Evolutionary conservation across 139 green algal species (phyloP).

Genomic region (Eudorina sp.): DNA sequence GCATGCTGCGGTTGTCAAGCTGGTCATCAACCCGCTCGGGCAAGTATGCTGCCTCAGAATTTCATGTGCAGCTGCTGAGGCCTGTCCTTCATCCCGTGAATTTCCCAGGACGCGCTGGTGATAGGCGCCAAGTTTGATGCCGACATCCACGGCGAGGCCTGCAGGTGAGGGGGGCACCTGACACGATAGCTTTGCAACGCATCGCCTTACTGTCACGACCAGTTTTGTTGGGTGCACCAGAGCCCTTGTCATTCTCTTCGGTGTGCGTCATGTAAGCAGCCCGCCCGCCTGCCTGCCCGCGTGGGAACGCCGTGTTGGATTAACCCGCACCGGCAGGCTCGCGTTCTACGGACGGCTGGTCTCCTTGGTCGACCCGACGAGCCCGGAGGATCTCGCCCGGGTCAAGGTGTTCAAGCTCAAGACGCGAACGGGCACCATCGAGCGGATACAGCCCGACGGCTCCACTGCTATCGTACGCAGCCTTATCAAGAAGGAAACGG

Average conservation of each 20-base stretch:
- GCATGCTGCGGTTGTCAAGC: too few species aligned
- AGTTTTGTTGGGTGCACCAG: too few species aligned
- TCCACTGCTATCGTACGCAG: constrained; percentile 82
- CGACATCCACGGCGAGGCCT: constrained; percentile 77
- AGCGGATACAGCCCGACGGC: constrained; percentile 79
- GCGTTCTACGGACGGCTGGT: constrained; percentile 90
- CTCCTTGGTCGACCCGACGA: constrained; percentile 57
- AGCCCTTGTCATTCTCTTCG: too few species aligned
- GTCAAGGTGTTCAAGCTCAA: constrained; percentile 91
- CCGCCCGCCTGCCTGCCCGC: too few species aligned
- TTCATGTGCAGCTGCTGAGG: too few species aligned
- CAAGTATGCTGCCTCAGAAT: too few species aligned
- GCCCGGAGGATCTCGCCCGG: constrained; percentile 59
- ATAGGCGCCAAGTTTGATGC: constrained; percentile 92
- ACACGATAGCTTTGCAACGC: too few species aligned
- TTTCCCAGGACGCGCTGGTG: constrained; percentile 76
- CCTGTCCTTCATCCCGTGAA: too few species aligned
- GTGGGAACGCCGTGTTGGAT: too few species aligned
- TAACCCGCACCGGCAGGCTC: constrained; percentile 74
- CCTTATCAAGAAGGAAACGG: constrained; percentile 97
- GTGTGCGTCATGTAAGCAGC: too few species aligned
- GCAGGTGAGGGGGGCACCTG: constrained; percentile 57
- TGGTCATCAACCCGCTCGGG: too few species aligned
- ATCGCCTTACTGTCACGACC: too few species aligned
- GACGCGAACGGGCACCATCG: constrained; percentile 77